Evolutionary conservation across 306 rosid species (phyloP).

Genomic region (Geum urbanum): DNA sequence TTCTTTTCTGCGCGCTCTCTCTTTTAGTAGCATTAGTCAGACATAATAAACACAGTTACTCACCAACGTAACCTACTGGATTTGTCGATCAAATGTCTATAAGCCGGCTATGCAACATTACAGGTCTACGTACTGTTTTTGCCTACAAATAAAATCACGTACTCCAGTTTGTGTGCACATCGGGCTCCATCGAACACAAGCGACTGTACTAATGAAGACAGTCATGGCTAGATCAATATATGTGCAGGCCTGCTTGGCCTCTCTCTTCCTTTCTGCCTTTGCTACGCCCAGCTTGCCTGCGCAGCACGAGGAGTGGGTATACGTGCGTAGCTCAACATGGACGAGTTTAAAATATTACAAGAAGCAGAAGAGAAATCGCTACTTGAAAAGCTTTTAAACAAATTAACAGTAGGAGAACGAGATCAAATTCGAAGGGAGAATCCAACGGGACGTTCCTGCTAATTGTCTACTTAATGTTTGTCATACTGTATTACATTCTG

Average conservation of each 20-base stretch:
- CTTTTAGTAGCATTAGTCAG: neutral
- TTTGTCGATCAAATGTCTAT: no score
- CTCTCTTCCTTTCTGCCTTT: neutral
- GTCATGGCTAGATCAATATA: neutral
- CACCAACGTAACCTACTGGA: no score
- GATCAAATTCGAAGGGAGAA: no score
- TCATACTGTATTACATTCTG: no score
- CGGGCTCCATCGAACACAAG: neutral
- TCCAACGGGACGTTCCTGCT: no score
- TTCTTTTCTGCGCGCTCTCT: neutral
- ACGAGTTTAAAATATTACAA: conserved; percentile 17
- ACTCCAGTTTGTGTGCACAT: neutral
- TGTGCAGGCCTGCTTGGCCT: neutral
- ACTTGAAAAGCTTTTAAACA: conserved; percentile 25
- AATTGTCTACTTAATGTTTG: no score
- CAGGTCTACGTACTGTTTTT: neutral
- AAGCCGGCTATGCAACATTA: no score
- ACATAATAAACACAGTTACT: no score
- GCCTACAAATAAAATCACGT: neutral
- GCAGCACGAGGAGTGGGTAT: conserved; percentile 36
- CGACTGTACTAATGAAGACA: no score
- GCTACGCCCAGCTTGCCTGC: neutral
- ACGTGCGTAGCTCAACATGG: conserved; percentile 13
- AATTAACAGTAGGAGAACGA: neutral
- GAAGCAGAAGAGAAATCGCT: conserved; percentile 24